Evolutionary conservation across 2,329 filamentous ascomycete species (phyloP).

Genomic region (Diaporthe velutina): DNA sequence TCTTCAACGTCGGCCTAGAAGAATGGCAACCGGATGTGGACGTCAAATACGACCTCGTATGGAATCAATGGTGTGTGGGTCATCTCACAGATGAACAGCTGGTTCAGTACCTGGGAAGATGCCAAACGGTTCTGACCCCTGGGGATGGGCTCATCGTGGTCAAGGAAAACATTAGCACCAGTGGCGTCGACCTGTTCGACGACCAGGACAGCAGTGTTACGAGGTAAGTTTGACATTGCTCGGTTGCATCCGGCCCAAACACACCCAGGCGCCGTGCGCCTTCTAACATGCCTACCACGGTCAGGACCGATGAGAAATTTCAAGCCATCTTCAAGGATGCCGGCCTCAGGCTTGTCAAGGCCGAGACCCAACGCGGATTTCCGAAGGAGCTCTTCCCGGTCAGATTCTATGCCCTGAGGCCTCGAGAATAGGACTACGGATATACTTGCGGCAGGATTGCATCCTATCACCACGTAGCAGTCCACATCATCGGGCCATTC

Average conservation of each 20-base stretch:
- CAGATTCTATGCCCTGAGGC: constrained; percentile 81
- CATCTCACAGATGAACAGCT: constrained; percentile 84
- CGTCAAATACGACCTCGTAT: constrained; percentile 81
- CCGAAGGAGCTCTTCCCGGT: constrained; percentile 79
- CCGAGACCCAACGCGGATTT: constrained; percentile 80
- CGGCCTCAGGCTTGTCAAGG: constrained; percentile 75
- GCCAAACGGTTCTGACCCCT: constrained; percentile 58
- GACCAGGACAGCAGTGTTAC: constrained; percentile 83
- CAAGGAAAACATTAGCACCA: constrained; percentile 82
- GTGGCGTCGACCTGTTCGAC: constrained; percentile 77
- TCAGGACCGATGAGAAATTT: constrained; percentile 79
- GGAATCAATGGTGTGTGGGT: constrained; percentile 92
- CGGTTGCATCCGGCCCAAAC: constrained; percentile 4
- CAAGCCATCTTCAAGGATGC: constrained; percentile 76
- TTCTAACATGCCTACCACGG: constrained; percentile 31
- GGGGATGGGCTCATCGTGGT: constrained; percentile 72
- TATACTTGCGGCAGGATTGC: constrained; percentile 5
- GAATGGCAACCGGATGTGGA: constrained; percentile 68
- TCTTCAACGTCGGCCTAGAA: constrained; percentile 82
- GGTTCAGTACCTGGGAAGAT: constrained; percentile 73
- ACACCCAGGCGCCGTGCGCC: background rate
- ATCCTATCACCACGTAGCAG: background rate
- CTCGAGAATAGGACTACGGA: constrained; percentile 45
- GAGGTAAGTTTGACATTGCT: constrained; percentile 55
- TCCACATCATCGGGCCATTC: constrained; percentile 1